These are phyloP conservation scores for Alternaria rosae DNA, from an alignment of 2,329 filamentous ascomycete genomes.

Conservation along the genomic window DNA sequence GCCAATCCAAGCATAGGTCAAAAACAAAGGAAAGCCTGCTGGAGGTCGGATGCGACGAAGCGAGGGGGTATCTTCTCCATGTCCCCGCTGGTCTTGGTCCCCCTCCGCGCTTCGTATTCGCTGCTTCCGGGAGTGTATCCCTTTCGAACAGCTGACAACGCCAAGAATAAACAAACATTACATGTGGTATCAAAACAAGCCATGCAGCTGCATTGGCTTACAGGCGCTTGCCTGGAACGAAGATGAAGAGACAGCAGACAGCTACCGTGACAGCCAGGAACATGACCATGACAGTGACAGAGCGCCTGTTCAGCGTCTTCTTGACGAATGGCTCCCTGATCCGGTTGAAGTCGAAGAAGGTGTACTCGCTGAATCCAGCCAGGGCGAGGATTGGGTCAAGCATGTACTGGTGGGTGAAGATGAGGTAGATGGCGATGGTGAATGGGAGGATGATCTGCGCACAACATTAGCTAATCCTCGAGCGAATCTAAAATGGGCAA, in stretches of 20 bases:
- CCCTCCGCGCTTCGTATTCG: slow-evolving; percentile 6
- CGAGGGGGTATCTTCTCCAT: slow-evolving; percentile 25
- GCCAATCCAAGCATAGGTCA: slow-evolving; percentile 3
- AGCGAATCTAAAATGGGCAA: slow-evolving; percentile 19
- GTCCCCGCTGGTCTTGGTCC: slow-evolving; percentile 12
- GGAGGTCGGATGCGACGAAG: slow-evolving; percentile 13
- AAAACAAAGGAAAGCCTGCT: slow-evolving; percentile 20
- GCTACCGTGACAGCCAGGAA: slow-evolving; percentile 79
- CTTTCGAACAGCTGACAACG: slow-evolving; percentile 15
- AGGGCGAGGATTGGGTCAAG: slow-evolving; percentile 91
- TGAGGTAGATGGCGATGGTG: slow-evolving; percentile 80
- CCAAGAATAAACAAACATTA: slow-evolving; percentile 30
- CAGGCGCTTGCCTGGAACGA: slow-evolving; percentile 87
- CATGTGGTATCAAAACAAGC: slow-evolving; percentile 15
- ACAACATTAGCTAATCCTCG: not conserved
- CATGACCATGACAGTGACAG: slow-evolving; percentile 79
- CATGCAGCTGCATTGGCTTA: slow-evolving; percentile 45
- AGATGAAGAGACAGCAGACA: slow-evolving; percentile 89
- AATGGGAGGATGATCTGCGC: slow-evolving; percentile 82
- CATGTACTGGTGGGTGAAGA: slow-evolving; percentile 86
- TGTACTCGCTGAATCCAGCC: slow-evolving; percentile 93
- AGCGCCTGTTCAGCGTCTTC: slow-evolving; percentile 81
- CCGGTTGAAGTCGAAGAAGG: slow-evolving; percentile 87
- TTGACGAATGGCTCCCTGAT: slow-evolving; percentile 92
- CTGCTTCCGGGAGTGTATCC: slow-evolving; percentile 3